Base-by-base conservation (phyloP, 1,284 basidiomycete species). In the Puccinia brachypodii region DNA sequence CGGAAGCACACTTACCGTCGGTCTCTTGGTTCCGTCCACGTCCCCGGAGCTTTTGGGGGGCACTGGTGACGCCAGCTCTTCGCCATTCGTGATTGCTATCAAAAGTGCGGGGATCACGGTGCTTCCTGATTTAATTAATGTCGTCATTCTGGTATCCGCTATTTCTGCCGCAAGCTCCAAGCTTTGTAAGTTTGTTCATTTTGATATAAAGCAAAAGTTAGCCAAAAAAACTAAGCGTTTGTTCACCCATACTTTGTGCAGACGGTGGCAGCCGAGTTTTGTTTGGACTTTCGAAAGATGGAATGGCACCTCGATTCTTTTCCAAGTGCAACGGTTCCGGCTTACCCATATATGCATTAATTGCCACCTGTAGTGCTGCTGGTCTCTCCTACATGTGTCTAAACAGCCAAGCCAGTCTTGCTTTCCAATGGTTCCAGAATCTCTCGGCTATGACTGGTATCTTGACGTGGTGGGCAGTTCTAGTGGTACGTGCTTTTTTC, bases 151-250 rank as follows among this genome's bases (percentile, higher is more conserved):
- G 81, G 90, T 91, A 40, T 90, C 92, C 72, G 94, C 94, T 1
- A 94, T 94, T 89, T 94, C 92, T 8, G 92, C 94, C 3, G 93
- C 92, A 3, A 92, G 91, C 56, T 92, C 92, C 83, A 92, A 95
- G 85, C 86, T 96, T 77, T 96, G 94, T 87, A 92, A 91, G 1
- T 91, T 91, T 31, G 14, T 47, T 53, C 42, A 33, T 74, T 56
- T 50, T 60, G 33, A 44, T 58, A 56, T 25, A 72, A 58, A 25
- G 56, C 16, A 33, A 42, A 2, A 28, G 58, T 28, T 42, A n/a
- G 33, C 28, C 14, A 75, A 22, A 36, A 31, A 60, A 31, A 56
- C 53, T 38, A 9, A 56, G 14, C 28, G 14, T 19, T 62, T 25
- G 19, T 64, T 44, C 36, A 44, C n/a, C 64, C 38, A 68, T 42